A percentile compares a stretch with the other conserved stretches of the same genome.
Conservation (phyloP, 108 stramenopile genomes). For the Schizochytrium sp. region DNA sequence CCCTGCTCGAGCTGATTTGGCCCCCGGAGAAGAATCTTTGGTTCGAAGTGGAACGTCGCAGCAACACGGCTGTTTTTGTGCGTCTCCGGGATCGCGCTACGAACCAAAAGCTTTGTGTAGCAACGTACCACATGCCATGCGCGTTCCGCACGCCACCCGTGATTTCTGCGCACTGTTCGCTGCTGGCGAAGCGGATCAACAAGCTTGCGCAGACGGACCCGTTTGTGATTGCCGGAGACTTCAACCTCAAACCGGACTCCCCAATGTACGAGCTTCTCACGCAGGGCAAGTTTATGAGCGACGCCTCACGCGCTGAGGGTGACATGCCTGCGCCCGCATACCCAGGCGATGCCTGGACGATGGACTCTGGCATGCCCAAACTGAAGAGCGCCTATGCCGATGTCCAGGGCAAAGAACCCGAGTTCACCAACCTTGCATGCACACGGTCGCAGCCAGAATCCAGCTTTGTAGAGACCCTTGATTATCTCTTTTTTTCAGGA, state of each 20-base stretch:
- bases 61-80: constrained; percentile 60
- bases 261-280: constrained; percentile 73
- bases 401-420: constrained; percentile 52
- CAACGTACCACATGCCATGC: constrained; percentile 97
- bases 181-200: constrained; percentile 52
- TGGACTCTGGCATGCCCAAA: neutral
- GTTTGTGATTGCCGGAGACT: constrained; percentile 42
- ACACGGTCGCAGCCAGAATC: constrained; percentile 44
- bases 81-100: constrained; percentile 44
- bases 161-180: constrained; percentile 69
- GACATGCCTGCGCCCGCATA: constrained; percentile 25
- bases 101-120: constrained; percentile 53
- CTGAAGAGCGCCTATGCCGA: constrained; percentile 20
- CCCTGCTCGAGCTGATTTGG: neutral
- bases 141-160: constrained; percentile 69
- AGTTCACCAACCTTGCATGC: constrained; percentile 83
- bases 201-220: constrained; percentile 33
- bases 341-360: neutral
- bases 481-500: constrained; percentile 70
- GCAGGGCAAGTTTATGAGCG: constrained; percentile 55
- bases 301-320: constrained; percentile 32
- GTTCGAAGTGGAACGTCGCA: constrained; percentile 58
- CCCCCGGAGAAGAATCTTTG: constrained; percentile 55
- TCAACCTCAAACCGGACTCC: constrained; percentile 77
- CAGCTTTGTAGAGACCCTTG: constrained; percentile 77